Evolutionary conservation across 2,329 filamentous ascomycete species (phyloP), one percentile per base, ranked within the genome.

Genomic region (Colletotrichum viniferum): DNA sequence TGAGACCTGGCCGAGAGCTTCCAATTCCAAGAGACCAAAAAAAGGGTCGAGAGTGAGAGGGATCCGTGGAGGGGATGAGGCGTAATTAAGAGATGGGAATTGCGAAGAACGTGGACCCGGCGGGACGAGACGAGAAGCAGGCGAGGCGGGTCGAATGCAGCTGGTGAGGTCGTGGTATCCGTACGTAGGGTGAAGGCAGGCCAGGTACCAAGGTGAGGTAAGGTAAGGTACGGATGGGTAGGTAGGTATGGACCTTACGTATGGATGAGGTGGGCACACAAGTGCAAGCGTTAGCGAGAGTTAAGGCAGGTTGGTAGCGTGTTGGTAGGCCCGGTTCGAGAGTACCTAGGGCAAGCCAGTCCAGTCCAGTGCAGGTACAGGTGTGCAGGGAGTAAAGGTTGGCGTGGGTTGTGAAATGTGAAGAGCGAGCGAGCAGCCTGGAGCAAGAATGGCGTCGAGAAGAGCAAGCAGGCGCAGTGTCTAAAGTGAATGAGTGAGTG

Each of bases 41-140:
- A 48, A 48, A 48, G 38, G 18, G 67, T 68, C 52, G 65, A 58
- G 18, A 52, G 34, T 18, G 64, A 32, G 28, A 61, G 55, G 26
- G 36, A 48, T 48, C 18, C 38, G 38, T 48, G 18, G 38, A 30
- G 36, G 55, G 61, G 62, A n/a, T 14, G 63, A 32, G 61, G 68
- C 62, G 68, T 32, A 71, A 67, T 71, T 74, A 71, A 74, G 72
- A 63, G 61, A 58, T 61, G 60, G 26, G n/a, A 32, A 38, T 36
- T 48, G 21, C 52, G 18, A 26, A 38, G 28, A 48, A n/a, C 38
- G 38, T 48, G 38, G 62, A 62, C 66, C 66, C 28, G 61, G 66
- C 60, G 64, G 56, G 70, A 55, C 63, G 55, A 60, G 48, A 66
- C 43, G 38, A 66, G 28, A n/a, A 34, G 18, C 43, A 55, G 63